Evolutionary conservation across 1,139 yeast species (phyloP), one percentile per base, ranked within the genome.

Genomic region (Blastobotrys proliferans): DNA sequence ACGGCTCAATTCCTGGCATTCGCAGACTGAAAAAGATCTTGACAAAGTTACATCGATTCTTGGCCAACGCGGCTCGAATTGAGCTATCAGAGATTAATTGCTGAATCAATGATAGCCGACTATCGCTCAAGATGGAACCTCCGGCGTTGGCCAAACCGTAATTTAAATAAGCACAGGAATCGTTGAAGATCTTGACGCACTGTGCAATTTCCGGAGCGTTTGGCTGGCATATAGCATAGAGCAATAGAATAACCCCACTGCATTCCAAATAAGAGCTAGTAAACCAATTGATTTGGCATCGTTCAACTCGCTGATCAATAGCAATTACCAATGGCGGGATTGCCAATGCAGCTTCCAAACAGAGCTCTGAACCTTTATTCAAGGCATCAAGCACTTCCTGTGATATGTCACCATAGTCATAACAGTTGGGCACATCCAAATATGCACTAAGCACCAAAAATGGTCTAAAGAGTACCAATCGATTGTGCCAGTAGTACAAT

Each of bases 381-480:
- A 44, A 31, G 24, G 40, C 35, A 8, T 44, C 31, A 6, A 35
- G 14, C 13, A 29, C 22, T 4, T 32, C 35, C 4, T 30, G 40
- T 5, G 40, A 24, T 6, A 41, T 38, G 11, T 44, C 30, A 3
- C 42, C 37, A 14, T 19, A 19, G 28, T 36, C 37, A 13, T 28
- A 19, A 6, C 35, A 22, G 25, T 37, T 33, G 10, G 38, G 41
- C 13, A 33, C 24, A 29, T 44, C 43, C 13, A 41, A 18, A 26
- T 44, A 44, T 13, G 35, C 14, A 22, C 10, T 30, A n/a, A 38
- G 27, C 29, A 44, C 10, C 20, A 44, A 39, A 59, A 87, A 88
- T 1, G 97, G 97, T 41, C 97, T 76, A 60, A 88, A 90, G 16
- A 90, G 68, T 57, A 87, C 83, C 43, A 88, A 79, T 61, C 85